A percentile compares a stretch with the other conserved stretches of the same genome.
These are phyloP conservation scores for Lactifluus echinatus DNA, from an alignment of 768 basidiomycete genomes.

Conservation along the genomic window DNA sequence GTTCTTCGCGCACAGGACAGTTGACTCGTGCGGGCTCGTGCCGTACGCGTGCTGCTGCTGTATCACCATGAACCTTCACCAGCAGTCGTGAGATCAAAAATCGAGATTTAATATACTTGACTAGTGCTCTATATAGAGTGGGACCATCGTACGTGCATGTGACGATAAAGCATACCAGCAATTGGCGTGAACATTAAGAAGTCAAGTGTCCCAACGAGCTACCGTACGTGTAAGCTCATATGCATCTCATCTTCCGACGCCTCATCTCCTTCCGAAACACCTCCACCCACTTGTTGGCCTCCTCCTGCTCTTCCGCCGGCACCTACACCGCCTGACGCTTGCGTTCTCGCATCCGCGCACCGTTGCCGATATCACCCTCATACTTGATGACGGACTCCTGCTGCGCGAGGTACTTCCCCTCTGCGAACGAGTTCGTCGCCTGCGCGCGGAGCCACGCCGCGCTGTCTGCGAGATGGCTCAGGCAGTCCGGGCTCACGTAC, in stretches of 20 bases:
- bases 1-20: too few relatives aligned
- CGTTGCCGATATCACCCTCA: conserved; percentile 25
- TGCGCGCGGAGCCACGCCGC: conserved; percentile 71
- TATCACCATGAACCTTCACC: too few relatives aligned
- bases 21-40: too few relatives aligned
- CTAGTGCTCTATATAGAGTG: too few relatives aligned
- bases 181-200: background rate
- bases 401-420: conserved; percentile 62
- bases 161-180: background rate
- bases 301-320: background rate
- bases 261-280: conserved; percentile 8
- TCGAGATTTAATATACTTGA: too few relatives aligned
- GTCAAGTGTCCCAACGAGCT: too few relatives aligned
- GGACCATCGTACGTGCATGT: background rate
- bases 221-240: too few relatives aligned
- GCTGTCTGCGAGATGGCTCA: conserved; percentile 53
- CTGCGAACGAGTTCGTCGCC: conserved; percentile 58
- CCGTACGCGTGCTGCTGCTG: too few relatives aligned
- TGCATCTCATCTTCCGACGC: background rate
- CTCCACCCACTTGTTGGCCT: conserved; percentile 9
- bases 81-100: too few relatives aligned
- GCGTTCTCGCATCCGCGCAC: conserved; percentile 19
- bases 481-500: conserved; percentile 49
- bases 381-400: conserved; percentile 38
- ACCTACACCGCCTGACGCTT: background rate